These are phyloP conservation scores for Saksenaea vasiformis DNA, from an alignment of 371 early-diverging fungal species.

Conservation along the genomic window DNA sequence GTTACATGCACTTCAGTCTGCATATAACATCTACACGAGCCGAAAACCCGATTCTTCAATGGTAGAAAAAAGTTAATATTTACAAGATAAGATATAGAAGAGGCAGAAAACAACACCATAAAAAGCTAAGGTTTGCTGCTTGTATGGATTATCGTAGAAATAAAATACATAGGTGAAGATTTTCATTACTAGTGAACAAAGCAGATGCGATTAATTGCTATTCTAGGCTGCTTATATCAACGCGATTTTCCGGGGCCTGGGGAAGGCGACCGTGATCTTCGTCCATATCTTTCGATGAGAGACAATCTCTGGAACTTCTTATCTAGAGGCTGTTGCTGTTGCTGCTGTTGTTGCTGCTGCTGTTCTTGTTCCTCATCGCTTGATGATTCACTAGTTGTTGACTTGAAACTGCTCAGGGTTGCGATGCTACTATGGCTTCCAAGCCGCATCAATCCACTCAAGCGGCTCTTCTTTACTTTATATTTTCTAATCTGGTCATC, in stretches of 20 bases:
- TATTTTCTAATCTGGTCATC: constrained; percentile 55
- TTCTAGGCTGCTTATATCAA: not conserved
- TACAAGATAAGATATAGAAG: no score
- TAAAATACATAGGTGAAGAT: not conserved
- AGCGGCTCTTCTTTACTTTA: constrained; percentile 43
- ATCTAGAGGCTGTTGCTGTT: constrained; percentile 16
- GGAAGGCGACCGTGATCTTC: constrained; percentile 43
- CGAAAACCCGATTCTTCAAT: no score
- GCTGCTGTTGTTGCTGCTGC: no score
- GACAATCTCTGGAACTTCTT: constrained; percentile 36
- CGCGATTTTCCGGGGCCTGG: constrained; percentile 12
- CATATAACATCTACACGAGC: no score
- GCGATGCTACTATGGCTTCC: constrained; percentile 29
- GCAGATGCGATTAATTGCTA: not conserved
- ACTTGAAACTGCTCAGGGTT: constrained; percentile 20
- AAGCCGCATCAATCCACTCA: constrained; percentile 47
- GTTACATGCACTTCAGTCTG: no score
- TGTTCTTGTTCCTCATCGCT: constrained; percentile 15
- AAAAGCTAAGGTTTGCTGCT: no score
- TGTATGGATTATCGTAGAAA: not conserved
- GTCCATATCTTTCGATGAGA: constrained; percentile 34
- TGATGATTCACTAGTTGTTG: constrained; percentile 28
- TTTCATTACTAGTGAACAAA: not conserved
- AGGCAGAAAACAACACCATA: no score
- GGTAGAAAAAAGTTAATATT: no score